Percentiles rank a stretch among this genome's conserved stretches.
Conservation (phyloP, 2,329 filamentous ascomycete genomes). For the Cadophora malorum region DNA sequence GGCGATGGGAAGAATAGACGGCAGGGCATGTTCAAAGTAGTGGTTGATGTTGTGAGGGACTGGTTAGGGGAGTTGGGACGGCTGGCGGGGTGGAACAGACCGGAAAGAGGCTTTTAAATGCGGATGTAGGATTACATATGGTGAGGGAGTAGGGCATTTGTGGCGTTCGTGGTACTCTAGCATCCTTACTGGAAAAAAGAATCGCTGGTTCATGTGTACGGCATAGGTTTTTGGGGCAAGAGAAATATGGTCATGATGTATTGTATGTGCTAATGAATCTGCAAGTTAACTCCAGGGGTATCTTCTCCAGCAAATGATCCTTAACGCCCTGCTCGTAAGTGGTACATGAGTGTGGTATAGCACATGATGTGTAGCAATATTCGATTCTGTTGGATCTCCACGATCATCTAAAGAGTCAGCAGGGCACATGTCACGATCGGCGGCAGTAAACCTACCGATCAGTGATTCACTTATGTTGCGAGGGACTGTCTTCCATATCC, state of each 20-base stretch:
- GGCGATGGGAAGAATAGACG: slow-evolving; percentile 57
- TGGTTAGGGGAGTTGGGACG: slow-evolving; percentile 51
- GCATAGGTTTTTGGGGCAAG: not conserved
- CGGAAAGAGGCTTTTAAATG: slow-evolving; percentile 38
- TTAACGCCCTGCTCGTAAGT: slow-evolving; percentile 32
- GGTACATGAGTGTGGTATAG: slow-evolving; percentile 37
- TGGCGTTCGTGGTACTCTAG: slow-evolving; percentile 24
- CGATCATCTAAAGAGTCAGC: slow-evolving; percentile 4
- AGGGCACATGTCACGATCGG: not conserved
- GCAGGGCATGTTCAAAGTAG: slow-evolving; percentile 70
- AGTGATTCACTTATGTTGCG: not conserved
- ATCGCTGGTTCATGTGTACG: slow-evolving; percentile 18
- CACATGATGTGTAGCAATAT: slow-evolving; percentile 36
- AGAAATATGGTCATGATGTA: slow-evolving; percentile 19
- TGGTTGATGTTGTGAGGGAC: slow-evolving; percentile 64
- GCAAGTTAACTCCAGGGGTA: slow-evolving; percentile 36
- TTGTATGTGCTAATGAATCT: slow-evolving; percentile 28
- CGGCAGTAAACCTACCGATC: slow-evolving; percentile 10
- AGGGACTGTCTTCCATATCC: slow-evolving; percentile 29
- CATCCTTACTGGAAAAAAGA: not conserved
- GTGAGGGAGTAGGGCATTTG: not conserved
- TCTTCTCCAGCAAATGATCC: slow-evolving; percentile 28
- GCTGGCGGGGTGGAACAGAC: slow-evolving; percentile 42
- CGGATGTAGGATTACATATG: slow-evolving; percentile 5
- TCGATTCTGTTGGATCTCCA: not conserved